Conservation (phyloP, 2,329 filamentous ascomycete genomes). For the Aspergillus ochraceus region DNA sequence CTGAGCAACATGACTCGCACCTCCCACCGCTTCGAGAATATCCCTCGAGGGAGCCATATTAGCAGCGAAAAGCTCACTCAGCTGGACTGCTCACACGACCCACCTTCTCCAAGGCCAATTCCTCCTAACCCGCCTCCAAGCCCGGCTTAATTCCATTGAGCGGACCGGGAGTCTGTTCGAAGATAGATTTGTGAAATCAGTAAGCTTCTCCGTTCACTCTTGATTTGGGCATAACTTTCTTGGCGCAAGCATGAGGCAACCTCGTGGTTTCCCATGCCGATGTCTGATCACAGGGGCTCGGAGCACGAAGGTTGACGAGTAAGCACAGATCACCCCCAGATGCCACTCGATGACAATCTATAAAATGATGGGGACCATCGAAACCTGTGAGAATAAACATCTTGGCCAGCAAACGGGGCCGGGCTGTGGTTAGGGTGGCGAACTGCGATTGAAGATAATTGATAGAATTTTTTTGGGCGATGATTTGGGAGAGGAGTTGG, state of each 20-base stretch:
- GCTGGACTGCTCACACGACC: constrained; percentile 19
- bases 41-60: background rate
- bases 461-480: constrained; percentile 12
- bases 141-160: constrained; percentile 27
- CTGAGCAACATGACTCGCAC: background rate
- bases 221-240: background rate
- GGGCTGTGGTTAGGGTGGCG: background rate
- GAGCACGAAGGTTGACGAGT: background rate
- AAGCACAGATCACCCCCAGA: background rate
- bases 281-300: background rate
- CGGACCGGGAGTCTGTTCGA: background rate
- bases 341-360: constrained; percentile 5
- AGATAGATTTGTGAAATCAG: background rate
- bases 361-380: constrained; percentile 4
- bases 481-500: constrained; percentile 4
- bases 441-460: background rate
- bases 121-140: constrained; percentile 43
- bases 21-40: background rate
- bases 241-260: background rate
- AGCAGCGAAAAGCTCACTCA: background rate
- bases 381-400: constrained; percentile 5
- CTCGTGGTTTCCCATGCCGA: background rate
- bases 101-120: constrained; percentile 34
- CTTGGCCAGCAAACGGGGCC: background rate
- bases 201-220: background rate